Percentiles rank a stretch among this genome's conserved stretches.
These are phyloP conservation scores for Sphaceloma murrayae DNA, from an alignment of 2,329 filamentous ascomycete species.

Conservation along the genomic window DNA sequence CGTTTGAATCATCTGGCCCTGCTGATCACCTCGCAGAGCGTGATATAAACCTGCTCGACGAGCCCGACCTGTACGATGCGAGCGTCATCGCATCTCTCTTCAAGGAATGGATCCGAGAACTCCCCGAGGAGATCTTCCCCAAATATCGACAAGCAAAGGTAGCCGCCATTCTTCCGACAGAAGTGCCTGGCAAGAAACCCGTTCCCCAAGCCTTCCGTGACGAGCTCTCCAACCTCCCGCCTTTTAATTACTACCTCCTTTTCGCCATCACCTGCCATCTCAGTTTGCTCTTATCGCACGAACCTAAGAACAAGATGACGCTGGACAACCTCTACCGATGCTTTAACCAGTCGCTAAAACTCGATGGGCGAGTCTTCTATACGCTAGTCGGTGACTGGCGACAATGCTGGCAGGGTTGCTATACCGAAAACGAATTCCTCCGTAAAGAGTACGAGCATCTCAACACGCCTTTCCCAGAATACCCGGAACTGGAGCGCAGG, in stretches of 20 bases:
- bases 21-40: constrained; percentile 47
- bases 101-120: constrained; percentile 87
- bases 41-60: constrained; percentile 83
- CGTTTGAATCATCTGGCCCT: constrained; percentile 11
- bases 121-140: constrained; percentile 90
- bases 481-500: constrained; percentile 41
- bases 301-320: constrained; percentile 97
- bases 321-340: constrained; percentile 93
- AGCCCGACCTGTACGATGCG: constrained; percentile 83
- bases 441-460: constrained; percentile 51
- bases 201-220: constrained; percentile 82
- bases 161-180: constrained; percentile 66
- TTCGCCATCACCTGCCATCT: constrained; percentile 97
- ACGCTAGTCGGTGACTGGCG: constrained; percentile 93
- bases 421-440: constrained; percentile 72
- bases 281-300: constrained; percentile 79
- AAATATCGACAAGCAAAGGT: constrained; percentile 74
- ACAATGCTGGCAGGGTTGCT: constrained; percentile 94
- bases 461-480: constrained; percentile 41
- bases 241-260: constrained; percentile 94
- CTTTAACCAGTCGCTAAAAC: constrained; percentile 94
- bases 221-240: constrained; percentile 84
- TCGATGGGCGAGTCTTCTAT: constrained; percentile 89
- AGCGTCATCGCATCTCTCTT: constrained; percentile 95
- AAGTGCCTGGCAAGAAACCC: constrained; percentile 61